phyloP scores from a whole-genome alignment of 2,329 filamentous ascomycete species.

The Ustulina deusta region DNA sequence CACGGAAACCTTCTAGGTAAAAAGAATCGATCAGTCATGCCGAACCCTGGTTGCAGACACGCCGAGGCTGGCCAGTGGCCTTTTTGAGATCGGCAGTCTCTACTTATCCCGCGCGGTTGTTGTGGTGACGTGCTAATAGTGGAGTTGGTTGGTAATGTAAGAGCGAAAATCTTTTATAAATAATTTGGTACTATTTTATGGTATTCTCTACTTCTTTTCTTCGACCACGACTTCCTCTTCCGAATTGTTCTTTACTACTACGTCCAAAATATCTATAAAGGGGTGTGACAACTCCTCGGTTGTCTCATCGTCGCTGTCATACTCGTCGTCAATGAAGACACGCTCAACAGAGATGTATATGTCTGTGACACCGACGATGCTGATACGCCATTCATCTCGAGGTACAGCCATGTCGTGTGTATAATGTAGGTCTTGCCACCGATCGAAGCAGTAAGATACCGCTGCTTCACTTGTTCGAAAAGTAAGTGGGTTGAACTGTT shows the following conservation, averaged over 20 bases:
- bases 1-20: too few relatives aligned
- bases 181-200: not conserved
- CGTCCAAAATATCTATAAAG: conserved; percentile 27
- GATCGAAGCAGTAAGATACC: not conserved
- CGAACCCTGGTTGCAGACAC: too few relatives aligned
- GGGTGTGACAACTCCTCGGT: not conserved
- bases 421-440: not conserved
- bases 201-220: not conserved
- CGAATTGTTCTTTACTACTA: not conserved
- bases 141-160: too few relatives aligned
- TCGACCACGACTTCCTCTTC: not conserved
- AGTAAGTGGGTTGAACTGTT: not conserved
- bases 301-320: conserved; percentile 13
- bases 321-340: conserved; percentile 11
- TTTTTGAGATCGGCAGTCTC: too few relatives aligned
- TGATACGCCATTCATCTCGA: conserved; percentile 19
- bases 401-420: conserved; percentile 8
- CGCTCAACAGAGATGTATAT: conserved; percentile 21
- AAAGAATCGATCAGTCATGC: too few relatives aligned
- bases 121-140: too few relatives aligned
- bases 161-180: too few relatives aligned
- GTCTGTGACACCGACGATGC: conserved; percentile 6
- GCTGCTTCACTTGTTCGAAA: not conserved
- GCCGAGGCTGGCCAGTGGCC: too few relatives aligned
- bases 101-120: too few relatives aligned